Evolutionary conservation across 2,329 filamentous ascomycete species (phyloP).

Genomic region (Aspergillus sp.): DNA sequence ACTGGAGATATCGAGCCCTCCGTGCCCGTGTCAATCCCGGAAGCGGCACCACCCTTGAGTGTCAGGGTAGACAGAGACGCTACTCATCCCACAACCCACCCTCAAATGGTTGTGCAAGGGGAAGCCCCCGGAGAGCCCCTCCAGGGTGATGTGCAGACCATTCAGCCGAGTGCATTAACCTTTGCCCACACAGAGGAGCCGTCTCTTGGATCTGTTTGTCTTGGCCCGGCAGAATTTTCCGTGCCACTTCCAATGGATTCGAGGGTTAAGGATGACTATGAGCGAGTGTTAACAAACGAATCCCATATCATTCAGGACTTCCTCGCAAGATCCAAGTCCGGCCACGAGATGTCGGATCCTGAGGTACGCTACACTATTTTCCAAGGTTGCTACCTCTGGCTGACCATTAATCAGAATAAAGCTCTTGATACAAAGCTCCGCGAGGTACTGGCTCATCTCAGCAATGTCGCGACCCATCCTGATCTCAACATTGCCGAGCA

Average conservation of each 20-base stretch:
- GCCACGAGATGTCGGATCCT: conserved; percentile 8
- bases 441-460: conserved; percentile 35
- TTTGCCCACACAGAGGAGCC: conserved; percentile 24
- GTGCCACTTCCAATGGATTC: conserved; percentile 45
- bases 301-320: conserved; percentile 31
- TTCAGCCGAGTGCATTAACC: conserved; percentile 38
- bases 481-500: conserved; percentile 44
- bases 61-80: conserved; percentile 33
- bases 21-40: conserved; percentile 25
- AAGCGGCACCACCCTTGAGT: conserved; percentile 35
- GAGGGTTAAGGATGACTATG: conserved; percentile 43
- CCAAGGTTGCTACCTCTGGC: background rate
- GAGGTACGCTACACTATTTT: conserved; percentile 25
- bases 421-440: conserved; percentile 30
- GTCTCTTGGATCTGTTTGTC: conserved; percentile 31
- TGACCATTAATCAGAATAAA: background rate
- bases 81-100: conserved; percentile 18
- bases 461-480: conserved; percentile 45
- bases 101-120: conserved; percentile 22
- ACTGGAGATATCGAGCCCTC: conserved; percentile 40
- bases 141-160: conserved; percentile 30
- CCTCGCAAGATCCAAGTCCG: conserved; percentile 20
- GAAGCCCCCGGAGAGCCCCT: conserved; percentile 25
- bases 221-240: conserved; percentile 41
- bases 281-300: conserved; percentile 30